Conservation (phyloP, 225 moss, liverwort and hornwort genomes). For the Sphagnum contortum region DNA sequence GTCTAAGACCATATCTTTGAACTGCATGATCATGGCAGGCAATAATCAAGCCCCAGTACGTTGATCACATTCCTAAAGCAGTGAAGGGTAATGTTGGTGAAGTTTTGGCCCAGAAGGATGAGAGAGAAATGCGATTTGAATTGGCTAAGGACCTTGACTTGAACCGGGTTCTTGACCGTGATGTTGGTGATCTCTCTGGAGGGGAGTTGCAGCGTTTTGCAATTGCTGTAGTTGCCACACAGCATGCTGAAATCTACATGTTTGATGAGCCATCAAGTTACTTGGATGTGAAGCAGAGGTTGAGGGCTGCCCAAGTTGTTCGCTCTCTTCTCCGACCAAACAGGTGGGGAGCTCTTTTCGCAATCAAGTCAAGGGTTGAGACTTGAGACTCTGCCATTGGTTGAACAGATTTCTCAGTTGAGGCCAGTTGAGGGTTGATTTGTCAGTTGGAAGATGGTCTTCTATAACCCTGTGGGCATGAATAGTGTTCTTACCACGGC, state of each 20-base stretch:
- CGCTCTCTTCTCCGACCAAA: conserved; percentile 90
- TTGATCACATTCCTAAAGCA: conserved; percentile 93
- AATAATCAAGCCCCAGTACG: conserved; percentile 91
- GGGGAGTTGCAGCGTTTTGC: conserved; percentile 96
- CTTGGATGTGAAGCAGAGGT: conserved; percentile 91
- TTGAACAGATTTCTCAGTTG: no score
- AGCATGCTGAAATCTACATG: conserved; percentile 96
- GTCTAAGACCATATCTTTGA: no score
- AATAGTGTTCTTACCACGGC: no score
- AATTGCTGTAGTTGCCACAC: conserved; percentile 88
- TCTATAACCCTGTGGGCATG: no score
- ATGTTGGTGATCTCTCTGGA: conserved; percentile 93
- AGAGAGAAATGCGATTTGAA: conserved; percentile 73
- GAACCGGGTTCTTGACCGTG: conserved; percentile 89
- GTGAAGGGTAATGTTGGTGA: conserved; percentile 94
- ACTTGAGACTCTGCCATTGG: no score
- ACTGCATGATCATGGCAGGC: conserved; percentile 29
- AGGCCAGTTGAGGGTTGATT: no score
- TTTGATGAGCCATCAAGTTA: conserved; percentile 98
- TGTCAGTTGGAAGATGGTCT: no score
- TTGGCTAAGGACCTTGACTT: conserved; percentile 86
- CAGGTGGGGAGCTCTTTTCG: conserved; percentile 29
- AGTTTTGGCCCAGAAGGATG: conserved; percentile 86
- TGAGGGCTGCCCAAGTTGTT: conserved; percentile 93
- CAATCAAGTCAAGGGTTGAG: no score